Base-by-base conservation (phyloP, 1,139 yeast genomes). In the Debaryomyces fabryi region DNA sequence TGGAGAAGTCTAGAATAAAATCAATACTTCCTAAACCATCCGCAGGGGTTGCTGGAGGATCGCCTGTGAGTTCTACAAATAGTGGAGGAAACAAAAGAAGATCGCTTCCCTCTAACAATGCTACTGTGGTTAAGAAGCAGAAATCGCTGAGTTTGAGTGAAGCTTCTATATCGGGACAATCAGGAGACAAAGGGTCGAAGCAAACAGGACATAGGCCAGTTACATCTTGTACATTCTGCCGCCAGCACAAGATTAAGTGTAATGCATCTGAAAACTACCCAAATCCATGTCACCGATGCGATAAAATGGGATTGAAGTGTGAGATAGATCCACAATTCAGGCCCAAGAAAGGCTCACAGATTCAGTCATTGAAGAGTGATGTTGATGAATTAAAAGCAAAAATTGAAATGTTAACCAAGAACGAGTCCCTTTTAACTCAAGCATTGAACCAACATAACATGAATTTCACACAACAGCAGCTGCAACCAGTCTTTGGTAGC, bases 241-340 rank as follows among this genome's bases (percentile, higher is more conserved):
- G 97, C 47, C 97, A 92, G 63, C 97, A 91, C 64, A 92, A 92
- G 67, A 90, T 91, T 68, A 88, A 87, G 61, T 92, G 98, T 68
- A 89, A 92, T 62, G 97, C 97, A 0, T 81, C 89, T 3, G 93
- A 88, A 23, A 83, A 86, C 52, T 87, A 81, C 57, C 97, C 97
- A 1, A 75, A 76, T 12, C 89, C 97, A 0, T 92, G 97, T 65
- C 80, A 86, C 29, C 69, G 97, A 50, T 92, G 97, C 67, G 86
- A 83, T 43, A 76, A 86, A 59, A 86, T 88, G 88, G 85, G 83
- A 2, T 74, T 91, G 38, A 80, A 79, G 51, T 92, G 98, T 71
- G 92, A 88, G 58, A 88, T 92, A 32, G 97, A 92, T 63, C 97
- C 97, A 0, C 86, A 86, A 57, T 92, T 90, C 66, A 79, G 92